Conservation (phyloP, 768 basidiomycete genomes). For the Tubosaeta sp. region DNA sequence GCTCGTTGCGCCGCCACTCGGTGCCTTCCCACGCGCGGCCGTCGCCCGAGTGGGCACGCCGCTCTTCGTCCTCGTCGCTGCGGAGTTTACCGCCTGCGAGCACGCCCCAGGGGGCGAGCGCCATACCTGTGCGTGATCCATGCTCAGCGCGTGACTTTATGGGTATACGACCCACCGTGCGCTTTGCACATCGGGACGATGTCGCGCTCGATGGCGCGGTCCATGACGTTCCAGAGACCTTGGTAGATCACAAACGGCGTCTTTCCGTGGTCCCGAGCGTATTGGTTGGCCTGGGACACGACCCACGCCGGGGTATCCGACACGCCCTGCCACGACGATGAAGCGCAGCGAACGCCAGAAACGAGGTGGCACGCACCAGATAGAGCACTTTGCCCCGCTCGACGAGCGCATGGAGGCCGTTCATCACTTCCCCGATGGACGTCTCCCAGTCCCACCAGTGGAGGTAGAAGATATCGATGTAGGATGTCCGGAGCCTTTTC, state of each 20-base stretch:
- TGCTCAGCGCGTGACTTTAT: no score
- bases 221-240: slow-evolving; percentile 33
- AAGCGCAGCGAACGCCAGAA: background rate
- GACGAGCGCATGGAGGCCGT: slow-evolving; percentile 34
- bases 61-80: slow-evolving; percentile 29
- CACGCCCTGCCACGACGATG: slow-evolving; percentile 17
- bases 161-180: slow-evolving; percentile 9
- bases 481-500: slow-evolving; percentile 21
- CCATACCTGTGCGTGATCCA: slow-evolving; percentile 19
- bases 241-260: slow-evolving; percentile 45
- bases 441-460: slow-evolving; percentile 37
- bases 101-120: slow-evolving; percentile 35
- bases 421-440: slow-evolving; percentile 40
- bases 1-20: slow-evolving; percentile 45
- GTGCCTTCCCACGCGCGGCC: slow-evolving; percentile 22
- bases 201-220: slow-evolving; percentile 42
- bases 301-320: slow-evolving; percentile 38
- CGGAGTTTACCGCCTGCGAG: slow-evolving; percentile 34
- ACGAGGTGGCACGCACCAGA: slow-evolving; percentile 14
- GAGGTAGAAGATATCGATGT: slow-evolving; percentile 20
- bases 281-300: slow-evolving; percentile 38
- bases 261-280: slow-evolving; percentile 38
- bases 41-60: slow-evolving; percentile 22
- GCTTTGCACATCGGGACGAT: slow-evolving; percentile 35
- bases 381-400: slow-evolving; percentile 37